Percentiles rank a stretch among this genome's conserved stretches.
phyloP scores from a whole-genome alignment of 2,329 filamentous ascomycete species.

The Apiospora koreana region DNA sequence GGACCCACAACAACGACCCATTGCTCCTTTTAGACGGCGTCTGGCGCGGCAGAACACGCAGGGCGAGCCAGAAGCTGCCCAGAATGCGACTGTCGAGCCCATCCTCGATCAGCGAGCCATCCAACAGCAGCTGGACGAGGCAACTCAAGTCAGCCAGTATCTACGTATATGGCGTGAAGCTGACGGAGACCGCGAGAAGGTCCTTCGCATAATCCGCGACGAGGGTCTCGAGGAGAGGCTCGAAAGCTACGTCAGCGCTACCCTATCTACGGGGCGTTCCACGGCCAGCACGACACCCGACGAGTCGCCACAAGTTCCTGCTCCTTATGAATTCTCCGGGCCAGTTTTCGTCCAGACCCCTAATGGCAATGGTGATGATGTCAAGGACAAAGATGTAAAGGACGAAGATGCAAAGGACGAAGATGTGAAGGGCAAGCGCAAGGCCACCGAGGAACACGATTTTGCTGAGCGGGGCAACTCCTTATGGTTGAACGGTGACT shows the following conservation, averaged over 20 bases:
- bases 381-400: too few relatives aligned
- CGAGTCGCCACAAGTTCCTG: background rate
- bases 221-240: slow-evolving; percentile 61
- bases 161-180: slow-evolving; percentile 61
- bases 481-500: background rate
- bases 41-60: slow-evolving; percentile 25
- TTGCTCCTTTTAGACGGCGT: slow-evolving; percentile 28
- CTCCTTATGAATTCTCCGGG: background rate
- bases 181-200: slow-evolving; percentile 58
- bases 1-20: slow-evolving; percentile 20
- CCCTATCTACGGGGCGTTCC: slow-evolving; percentile 35
- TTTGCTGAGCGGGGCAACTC: background rate
- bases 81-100: background rate
- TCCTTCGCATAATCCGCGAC: slow-evolving; percentile 61
- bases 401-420: background rate
- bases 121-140: background rate
- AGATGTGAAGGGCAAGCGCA: slow-evolving; percentile 23
- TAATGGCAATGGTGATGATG: background rate
- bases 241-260: slow-evolving; percentile 58
- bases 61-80: slow-evolving; percentile 1
- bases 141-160: slow-evolving; percentile 37
- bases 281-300: background rate
- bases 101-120: background rate
- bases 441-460: slow-evolving; percentile 15
- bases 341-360: background rate